Percentiles rank a stretch among this genome's conserved stretches.
Conservation (phyloP, 164 flowering plant species). For the Vitis amurensis region DNA sequence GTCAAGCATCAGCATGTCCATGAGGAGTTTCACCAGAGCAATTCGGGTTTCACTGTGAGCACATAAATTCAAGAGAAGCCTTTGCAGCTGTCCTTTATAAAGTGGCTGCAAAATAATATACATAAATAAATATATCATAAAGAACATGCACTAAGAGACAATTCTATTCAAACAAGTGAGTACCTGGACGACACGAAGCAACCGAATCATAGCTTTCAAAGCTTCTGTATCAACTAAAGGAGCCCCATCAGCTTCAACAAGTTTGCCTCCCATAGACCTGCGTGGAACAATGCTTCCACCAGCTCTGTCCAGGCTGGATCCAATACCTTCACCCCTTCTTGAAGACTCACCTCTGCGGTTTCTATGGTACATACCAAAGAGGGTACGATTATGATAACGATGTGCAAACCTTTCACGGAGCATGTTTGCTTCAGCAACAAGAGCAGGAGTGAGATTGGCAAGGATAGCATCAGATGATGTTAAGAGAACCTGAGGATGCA, state of each 20-base stretch:
- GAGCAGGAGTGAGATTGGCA: conserved; percentile 94
- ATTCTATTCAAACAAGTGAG: neutral
- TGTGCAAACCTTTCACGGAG: conserved; percentile 94
- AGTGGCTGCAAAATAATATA: conserved; percentile 65
- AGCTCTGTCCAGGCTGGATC: conserved; percentile 62
- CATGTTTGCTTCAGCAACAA: conserved; percentile 98
- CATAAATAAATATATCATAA: conserved; percentile 5
- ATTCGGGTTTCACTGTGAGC: conserved; percentile 81
- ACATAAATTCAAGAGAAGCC: conserved; percentile 86
- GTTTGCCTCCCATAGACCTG: conserved; percentile 62
- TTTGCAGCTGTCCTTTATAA: conserved; percentile 82
- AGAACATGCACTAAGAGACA: neutral
- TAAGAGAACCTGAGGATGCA: conserved; percentile 65
- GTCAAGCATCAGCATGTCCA: conserved; percentile 89
- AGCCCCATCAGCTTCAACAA: conserved; percentile 88
- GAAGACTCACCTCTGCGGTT: conserved; percentile 87
- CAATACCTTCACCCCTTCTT: conserved; percentile 68
- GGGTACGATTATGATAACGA: conserved; percentile 71
- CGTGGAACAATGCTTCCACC: conserved; percentile 61
- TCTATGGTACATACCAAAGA: conserved; percentile 92
- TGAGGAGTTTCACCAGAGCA: conserved; percentile 66
- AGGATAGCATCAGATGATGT: conserved; percentile 96
- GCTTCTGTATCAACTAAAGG: conserved; percentile 86
- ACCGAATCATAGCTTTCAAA: conserved; percentile 77
- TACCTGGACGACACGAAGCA: conserved; percentile 95